A percentile compares a stretch with the other conserved stretches of the same genome.
These are phyloP conservation scores for Ceriops zippeliana DNA, from an alignment of 345 rosid species.

Conservation along the genomic window DNA sequence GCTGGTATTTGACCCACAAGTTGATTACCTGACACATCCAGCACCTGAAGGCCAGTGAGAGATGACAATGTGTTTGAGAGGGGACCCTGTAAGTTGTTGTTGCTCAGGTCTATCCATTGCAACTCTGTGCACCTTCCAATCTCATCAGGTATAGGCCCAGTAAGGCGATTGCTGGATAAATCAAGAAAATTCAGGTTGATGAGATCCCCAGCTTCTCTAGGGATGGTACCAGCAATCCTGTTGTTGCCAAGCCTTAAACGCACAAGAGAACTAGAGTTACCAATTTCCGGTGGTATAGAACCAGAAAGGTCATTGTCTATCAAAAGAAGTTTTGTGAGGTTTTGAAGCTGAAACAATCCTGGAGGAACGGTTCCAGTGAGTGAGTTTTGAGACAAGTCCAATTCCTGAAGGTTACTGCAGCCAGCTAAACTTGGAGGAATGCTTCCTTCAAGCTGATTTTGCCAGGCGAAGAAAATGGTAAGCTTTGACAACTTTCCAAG, in stretches of 20 bases:
- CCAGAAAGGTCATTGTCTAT: conserved; percentile 75
- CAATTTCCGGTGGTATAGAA: conserved; percentile 60
- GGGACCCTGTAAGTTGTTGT: conserved; percentile 63
- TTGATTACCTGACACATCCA: conserved; percentile 65
- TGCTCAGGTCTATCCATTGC: conserved; percentile 83
- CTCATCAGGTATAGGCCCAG: conserved; percentile 66
- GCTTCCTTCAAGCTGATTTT: conserved; percentile 91
- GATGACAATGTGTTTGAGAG: conserved; percentile 59
- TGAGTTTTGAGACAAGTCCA: conserved; percentile 78
- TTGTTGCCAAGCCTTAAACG: conserved; percentile 75
- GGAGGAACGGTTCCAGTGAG: conserved; percentile 77
- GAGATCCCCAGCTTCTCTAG: conserved; percentile 62
- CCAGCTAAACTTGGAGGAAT: conserved; percentile 67
- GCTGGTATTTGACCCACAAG: conserved; percentile 58
- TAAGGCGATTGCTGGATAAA: conserved; percentile 61
- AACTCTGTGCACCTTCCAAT: conserved; percentile 63
- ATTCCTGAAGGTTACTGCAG: conserved; percentile 58
- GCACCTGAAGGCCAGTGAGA: conserved; percentile 64
- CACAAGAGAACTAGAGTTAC: conserved; percentile 65
- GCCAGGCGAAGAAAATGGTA: conserved; percentile 77
- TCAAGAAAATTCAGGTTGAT: conserved; percentile 71
- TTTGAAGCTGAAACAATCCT: conserved; percentile 65
- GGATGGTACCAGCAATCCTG: conserved; percentile 61
- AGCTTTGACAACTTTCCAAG: conserved; percentile 62
- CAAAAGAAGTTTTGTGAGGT: conserved; percentile 74